Percentiles rank a stretch among this genome's conserved stretches.
phyloP scores from a whole-genome alignment of 129 eudicot genomes.

The Chrysanthemum seticuspe region DNA sequence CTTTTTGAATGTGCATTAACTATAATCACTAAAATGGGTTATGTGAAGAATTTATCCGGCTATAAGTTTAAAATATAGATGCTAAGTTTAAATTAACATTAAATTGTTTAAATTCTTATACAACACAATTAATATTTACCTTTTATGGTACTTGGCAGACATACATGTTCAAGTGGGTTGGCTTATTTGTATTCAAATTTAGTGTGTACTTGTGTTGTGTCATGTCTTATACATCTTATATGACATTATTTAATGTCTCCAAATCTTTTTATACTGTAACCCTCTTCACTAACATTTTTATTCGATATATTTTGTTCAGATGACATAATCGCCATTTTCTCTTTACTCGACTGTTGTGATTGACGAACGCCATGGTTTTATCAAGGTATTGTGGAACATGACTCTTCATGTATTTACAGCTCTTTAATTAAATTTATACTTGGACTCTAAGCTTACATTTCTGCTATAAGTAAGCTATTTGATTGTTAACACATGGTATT shows the following conservation, averaged over 20 bases:
- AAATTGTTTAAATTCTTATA: too few relatives aligned
- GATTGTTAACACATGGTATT: not conserved
- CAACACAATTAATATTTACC: too few relatives aligned
- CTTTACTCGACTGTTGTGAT: slow-evolving; percentile 94
- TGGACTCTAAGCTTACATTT: not conserved
- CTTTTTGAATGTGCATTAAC: too few relatives aligned
- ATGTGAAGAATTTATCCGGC: too few relatives aligned
- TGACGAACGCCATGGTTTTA: slow-evolving; percentile 95
- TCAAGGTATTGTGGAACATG: slow-evolving; percentile 52
- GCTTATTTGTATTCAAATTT: too few relatives aligned
- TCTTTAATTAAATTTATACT: not conserved
- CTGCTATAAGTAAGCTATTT: slow-evolving; percentile 5
- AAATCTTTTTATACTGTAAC: not conserved
- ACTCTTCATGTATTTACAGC: slow-evolving; percentile 3
- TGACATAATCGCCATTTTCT: slow-evolving; percentile 94
- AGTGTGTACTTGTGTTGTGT: too few relatives aligned
- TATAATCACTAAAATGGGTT: too few relatives aligned
- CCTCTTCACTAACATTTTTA: slow-evolving; percentile 11
- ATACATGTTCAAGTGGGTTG: too few relatives aligned
- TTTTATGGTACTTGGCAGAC: too few relatives aligned
- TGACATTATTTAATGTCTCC: not conserved
- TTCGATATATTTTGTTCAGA: slow-evolving; percentile 41
- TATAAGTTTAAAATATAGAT: too few relatives aligned
- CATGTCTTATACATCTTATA: too few relatives aligned
- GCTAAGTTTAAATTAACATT: too few relatives aligned